Evolutionary conservation across 805 yeast species (phyloP), one percentile per base, ranked within the genome.

Genomic region (Yarrowia sp.): DNA sequence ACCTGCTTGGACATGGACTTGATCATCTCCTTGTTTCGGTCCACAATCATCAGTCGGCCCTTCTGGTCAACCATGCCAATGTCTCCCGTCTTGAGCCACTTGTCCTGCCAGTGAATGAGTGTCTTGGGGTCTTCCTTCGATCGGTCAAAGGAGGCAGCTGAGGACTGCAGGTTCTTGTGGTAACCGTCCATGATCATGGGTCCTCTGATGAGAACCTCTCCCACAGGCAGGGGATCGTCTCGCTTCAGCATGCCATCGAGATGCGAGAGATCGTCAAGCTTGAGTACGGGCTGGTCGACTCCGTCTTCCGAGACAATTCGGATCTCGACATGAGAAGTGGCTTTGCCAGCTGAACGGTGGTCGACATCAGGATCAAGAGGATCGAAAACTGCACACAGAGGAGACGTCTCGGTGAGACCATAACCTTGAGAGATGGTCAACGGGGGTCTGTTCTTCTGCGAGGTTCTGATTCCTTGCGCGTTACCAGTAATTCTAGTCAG

Each of bases 71-170:
- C 72, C 22, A 73, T 70, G 7, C 82, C 86, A 66, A 84, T 78
- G 68, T 83, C 87, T 35, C 87, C 87, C 6, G 87, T 82, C 49
- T 73, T 71, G 71, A 82, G 83, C 84, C 86, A 83, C n/a, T 76
- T 65, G 29, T 67, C 69, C n/a, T 78, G 55, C 38, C 38, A 47
- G 16, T 47, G 55, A 10, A 32, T 21, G 19, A 47, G 38, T 1
- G 55, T 31, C 14, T 32, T 31, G 25, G 55, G 55, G 14, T 47
- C 38, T 27, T 44, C 42, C 62, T 14, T n/a, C 1, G 55, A 47
- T 18, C 35, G 16, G 14, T 78, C 82, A 61, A 83, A 73, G 0
- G 78, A 73, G 65, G 76, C 77, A 4, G 61, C 70, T 1, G 84
- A 80, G 49, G 81, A 84, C 59, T 79, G 78, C 4, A 72, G 73